Conservation (phyloP, 805 yeast genomes). For the Starmerella powellii region DNA sequence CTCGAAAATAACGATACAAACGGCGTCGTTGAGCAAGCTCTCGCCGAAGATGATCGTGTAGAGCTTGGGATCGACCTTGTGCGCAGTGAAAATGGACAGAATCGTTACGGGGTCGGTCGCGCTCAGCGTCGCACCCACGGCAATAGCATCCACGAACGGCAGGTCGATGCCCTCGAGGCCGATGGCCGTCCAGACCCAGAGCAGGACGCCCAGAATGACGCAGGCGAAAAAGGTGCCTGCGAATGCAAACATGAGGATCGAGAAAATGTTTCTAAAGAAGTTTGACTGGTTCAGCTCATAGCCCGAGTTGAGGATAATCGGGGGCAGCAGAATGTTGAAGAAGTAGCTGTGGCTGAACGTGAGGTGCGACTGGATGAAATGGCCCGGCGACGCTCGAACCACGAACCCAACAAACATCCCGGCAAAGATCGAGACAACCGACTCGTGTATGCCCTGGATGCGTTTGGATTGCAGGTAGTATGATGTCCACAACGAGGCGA, state of each 20-base stretch:
- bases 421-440: slow-evolving; percentile 86
- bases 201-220: slow-evolving; percentile 73
- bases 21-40: slow-evolving; percentile 89
- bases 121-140: slow-evolving; percentile 93
- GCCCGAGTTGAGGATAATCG: slow-evolving; percentile 91
- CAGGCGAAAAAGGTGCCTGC: slow-evolving; percentile 95
- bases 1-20: slow-evolving; percentile 97
- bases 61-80: slow-evolving; percentile 93
- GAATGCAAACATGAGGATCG: slow-evolving; percentile 85
- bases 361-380: slow-evolving; percentile 91
- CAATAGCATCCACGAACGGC: slow-evolving; percentile 92
- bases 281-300: slow-evolving; percentile 93
- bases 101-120: slow-evolving; percentile 99
- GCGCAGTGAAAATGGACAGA: slow-evolving; percentile 88
- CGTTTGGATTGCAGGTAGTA: slow-evolving; percentile 83
- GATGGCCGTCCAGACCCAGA: slow-evolving; percentile 79
- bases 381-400: slow-evolving; percentile 87
- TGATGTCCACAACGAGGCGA: slow-evolving; percentile 89
- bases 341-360: slow-evolving; percentile 90
- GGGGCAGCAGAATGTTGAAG: slow-evolving; percentile 88
- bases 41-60: slow-evolving; percentile 97
- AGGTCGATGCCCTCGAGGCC: slow-evolving; percentile 81
- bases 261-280: slow-evolving; percentile 81
- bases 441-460: slow-evolving; percentile 94
- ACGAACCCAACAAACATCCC: slow-evolving; percentile 94